Evolutionary conservation across 176 grass and related monocot genomes (phyloP).

Genomic region (Musa itinerans): DNA sequence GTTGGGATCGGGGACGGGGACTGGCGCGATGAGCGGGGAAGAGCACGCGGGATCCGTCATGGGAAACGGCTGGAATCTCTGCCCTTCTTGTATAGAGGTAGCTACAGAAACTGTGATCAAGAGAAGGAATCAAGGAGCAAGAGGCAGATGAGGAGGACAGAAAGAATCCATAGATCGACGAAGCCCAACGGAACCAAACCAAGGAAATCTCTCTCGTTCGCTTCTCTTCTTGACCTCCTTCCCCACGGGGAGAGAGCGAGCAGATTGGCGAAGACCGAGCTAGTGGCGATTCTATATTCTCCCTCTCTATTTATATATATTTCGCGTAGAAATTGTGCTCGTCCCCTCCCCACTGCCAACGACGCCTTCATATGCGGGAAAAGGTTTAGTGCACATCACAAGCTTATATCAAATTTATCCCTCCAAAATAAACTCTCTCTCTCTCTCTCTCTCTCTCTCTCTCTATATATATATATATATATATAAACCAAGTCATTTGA

Average conservation of each 20-base stretch:
- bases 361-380: too few species aligned
- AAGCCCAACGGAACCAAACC: background rate
- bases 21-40: slow-evolving; percentile 68
- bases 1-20: slow-evolving; percentile 24
- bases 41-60: slow-evolving; percentile 51
- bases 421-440: too few species aligned
- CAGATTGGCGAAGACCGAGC: background rate
- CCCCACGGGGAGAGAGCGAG: background rate
- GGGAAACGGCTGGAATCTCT: background rate
- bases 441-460: too few species aligned
- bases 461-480: too few species aligned
- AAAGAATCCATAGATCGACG: background rate
- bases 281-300: too few species aligned
- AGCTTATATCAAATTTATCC: too few species aligned
- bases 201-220: background rate
- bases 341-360: too few species aligned
- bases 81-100: too few species aligned
- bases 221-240: background rate
- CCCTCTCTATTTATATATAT: too few species aligned
- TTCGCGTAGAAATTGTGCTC: too few species aligned
- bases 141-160: background rate
- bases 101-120: background rate
- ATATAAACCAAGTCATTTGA: too few species aligned
- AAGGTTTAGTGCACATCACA: too few species aligned
- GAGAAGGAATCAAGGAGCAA: background rate